phyloP scores from a whole-genome alignment of 2,329 filamentous ascomycete species.

The Zelopaecilomyces penicillatus region DNA sequence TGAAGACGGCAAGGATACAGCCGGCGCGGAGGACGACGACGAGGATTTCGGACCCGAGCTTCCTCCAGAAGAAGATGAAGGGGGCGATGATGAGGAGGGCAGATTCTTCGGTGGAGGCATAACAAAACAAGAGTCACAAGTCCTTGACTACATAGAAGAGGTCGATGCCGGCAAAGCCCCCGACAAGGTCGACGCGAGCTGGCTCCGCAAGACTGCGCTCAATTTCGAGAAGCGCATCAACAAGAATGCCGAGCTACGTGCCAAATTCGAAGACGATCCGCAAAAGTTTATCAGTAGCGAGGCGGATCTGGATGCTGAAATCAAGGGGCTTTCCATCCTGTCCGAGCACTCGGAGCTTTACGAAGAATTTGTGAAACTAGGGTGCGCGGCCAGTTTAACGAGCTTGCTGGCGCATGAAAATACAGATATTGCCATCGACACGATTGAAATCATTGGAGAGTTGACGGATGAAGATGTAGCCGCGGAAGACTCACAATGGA shows the following conservation, averaged over 20 bases:
- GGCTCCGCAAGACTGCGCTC: conserved; percentile 73
- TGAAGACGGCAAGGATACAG: conserved; percentile 34
- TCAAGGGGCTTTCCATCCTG: conserved; percentile 79
- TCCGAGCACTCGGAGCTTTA: conserved; percentile 82
- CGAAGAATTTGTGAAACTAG: conserved; percentile 66
- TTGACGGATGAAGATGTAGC: conserved; percentile 88
- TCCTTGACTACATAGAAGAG: conserved; percentile 77
- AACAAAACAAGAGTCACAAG: conserved; percentile 68
- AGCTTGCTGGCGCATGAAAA: conserved; percentile 88
- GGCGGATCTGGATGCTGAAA: conserved; percentile 80
- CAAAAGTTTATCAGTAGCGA: conserved; percentile 78
- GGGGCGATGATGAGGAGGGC: conserved; percentile 75
- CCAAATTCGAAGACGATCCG: conserved; percentile 73
- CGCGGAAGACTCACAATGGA: conserved; percentile 74
- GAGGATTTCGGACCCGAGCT: conserved; percentile 41
- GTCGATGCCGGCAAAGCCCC: conserved; percentile 32
- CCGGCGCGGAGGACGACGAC: conserved; percentile 43
- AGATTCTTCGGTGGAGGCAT: conserved; percentile 94
- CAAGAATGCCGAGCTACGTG: conserved; percentile 82
- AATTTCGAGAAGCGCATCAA: conserved; percentile 86
- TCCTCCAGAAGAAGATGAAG: conserved; percentile 40
- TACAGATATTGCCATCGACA: conserved; percentile 89
- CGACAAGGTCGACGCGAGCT: conserved; percentile 74
- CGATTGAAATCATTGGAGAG: conserved; percentile 82
- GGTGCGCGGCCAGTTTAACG: conserved; percentile 66